phyloP scores from a whole-genome alignment of 768 basidiomycete genomes.

The Suillus hirtellus region DNA sequence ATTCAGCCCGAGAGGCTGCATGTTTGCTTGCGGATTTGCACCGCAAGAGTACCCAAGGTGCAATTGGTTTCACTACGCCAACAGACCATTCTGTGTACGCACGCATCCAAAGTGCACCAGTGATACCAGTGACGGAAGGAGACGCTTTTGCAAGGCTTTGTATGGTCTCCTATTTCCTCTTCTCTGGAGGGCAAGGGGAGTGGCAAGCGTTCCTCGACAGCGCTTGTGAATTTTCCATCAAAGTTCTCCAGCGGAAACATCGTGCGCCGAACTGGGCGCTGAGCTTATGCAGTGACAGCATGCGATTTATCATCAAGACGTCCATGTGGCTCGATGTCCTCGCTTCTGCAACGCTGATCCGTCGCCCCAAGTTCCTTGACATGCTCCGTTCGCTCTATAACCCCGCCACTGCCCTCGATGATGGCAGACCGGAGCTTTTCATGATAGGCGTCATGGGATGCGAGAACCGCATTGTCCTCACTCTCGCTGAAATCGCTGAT shows the following conservation, averaged over 20 bases:
- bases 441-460: slow-evolving; percentile 91
- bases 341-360: slow-evolving; percentile 64
- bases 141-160: slow-evolving; percentile 81
- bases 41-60: slow-evolving; percentile 28
- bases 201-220: slow-evolving; percentile 70
- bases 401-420: slow-evolving; percentile 18
- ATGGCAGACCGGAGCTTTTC: slow-evolving; percentile 49
- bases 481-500: slow-evolving; percentile 69
- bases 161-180: slow-evolving; percentile 75
- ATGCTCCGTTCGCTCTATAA: slow-evolving; percentile 60
- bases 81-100: slow-evolving; percentile 25
- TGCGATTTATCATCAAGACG: slow-evolving; percentile 76
- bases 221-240: slow-evolving; percentile 55
- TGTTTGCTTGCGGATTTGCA: slow-evolving; percentile 65
- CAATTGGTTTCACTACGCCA: slow-evolving; percentile 17
- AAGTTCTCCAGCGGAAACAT: slow-evolving; percentile 42
- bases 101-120: slow-evolving; percentile 25
- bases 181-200: slow-evolving; percentile 69
- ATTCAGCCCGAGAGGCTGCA: slow-evolving; percentile 56
- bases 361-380: slow-evolving; percentile 50
- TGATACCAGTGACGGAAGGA: slow-evolving; percentile 43
- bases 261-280: slow-evolving; percentile 48
- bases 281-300: slow-evolving; percentile 45
- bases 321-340: slow-evolving; percentile 89
- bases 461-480: slow-evolving; percentile 77